Conservation (phyloP, 495 filamentous ascomycete genomes). For the Neurospora sp. region DNA sequence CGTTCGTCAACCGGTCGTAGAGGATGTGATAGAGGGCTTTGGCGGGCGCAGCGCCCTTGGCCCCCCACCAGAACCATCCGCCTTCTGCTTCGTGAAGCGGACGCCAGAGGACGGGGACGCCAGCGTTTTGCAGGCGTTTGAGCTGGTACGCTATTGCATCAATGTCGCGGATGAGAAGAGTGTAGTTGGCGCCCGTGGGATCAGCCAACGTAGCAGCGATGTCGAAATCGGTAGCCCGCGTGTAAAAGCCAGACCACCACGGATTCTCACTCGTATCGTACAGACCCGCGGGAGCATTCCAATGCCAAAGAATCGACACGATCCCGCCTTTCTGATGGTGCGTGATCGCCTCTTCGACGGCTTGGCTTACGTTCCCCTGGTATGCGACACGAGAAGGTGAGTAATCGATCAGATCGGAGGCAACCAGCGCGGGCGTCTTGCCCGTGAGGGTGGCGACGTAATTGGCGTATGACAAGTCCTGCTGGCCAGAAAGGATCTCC, state of each 20-base stretch:
- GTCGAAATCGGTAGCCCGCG: conserved; percentile 35
- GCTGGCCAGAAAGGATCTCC: conserved; percentile 39
- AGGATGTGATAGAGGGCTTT: conserved; percentile 33
- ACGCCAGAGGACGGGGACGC: conserved; percentile 34
- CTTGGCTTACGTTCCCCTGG: conserved; percentile 23
- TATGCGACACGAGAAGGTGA: conserved; percentile 31
- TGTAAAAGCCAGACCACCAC: conserved; percentile 43
- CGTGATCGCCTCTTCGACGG: conserved; percentile 37
- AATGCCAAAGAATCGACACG: conserved; percentile 38
- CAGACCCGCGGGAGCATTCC: conserved; percentile 27
- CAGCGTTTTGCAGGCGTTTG: conserved; percentile 27
- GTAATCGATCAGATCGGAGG: conserved; percentile 40
- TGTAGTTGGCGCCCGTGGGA: conserved; percentile 34
- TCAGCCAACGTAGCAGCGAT: conserved; percentile 26
- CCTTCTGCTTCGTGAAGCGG: conserved; percentile 43
- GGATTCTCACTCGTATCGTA: conserved; percentile 30
- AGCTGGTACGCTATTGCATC: conserved; percentile 40
- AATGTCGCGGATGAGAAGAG: conserved; percentile 37
- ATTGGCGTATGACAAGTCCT: conserved; percentile 26
- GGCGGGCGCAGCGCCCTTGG: conserved; percentile 32
- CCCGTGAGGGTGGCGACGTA: conserved; percentile 32
- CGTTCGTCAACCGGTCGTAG: conserved; percentile 32
- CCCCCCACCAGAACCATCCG: conserved; percentile 45
- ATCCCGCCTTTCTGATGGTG: conserved; percentile 33
- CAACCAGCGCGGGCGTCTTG: conserved; percentile 36